Conservation (phyloP, 2,329 filamentous ascomycete species). For the Fulvia fulva region DNA sequence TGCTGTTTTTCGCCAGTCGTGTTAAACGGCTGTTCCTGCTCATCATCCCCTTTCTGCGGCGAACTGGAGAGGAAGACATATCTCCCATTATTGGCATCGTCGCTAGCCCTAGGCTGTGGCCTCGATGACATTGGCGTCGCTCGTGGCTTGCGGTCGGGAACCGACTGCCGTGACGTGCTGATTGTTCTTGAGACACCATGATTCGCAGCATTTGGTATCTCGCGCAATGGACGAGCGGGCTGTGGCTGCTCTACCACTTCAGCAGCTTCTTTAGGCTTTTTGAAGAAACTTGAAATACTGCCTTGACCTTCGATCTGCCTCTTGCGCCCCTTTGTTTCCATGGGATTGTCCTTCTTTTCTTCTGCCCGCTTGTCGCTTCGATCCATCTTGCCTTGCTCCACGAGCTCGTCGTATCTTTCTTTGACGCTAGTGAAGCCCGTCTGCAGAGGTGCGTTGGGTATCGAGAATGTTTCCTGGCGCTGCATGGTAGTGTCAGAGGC, state of each 20-base stretch:
- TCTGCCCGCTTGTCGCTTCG: slow-evolving; percentile 27
- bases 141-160: slow-evolving; percentile 24
- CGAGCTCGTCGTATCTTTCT: slow-evolving; percentile 37
- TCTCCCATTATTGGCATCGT: slow-evolving; percentile 30
- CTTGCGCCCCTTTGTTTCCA: slow-evolving; percentile 31
- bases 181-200: background rate
- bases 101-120: slow-evolving; percentile 19
- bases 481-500: slow-evolving; percentile 25
- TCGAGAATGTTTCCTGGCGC: slow-evolving; percentile 27
- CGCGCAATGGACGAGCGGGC: background rate
- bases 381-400: slow-evolving; percentile 32
- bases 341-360: slow-evolving; percentile 12
- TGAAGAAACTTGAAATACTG: slow-evolving; percentile 52
- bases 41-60: slow-evolving; percentile 30
- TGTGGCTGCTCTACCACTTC: background rate
- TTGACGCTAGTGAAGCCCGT: slow-evolving; percentile 37
- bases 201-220: background rate
- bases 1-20: background rate
- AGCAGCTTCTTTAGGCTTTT: slow-evolving; percentile 14
- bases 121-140: slow-evolving; percentile 34
- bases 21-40: slow-evolving; percentile 13
- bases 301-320: slow-evolving; percentile 47
- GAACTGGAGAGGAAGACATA: slow-evolving; percentile 50
- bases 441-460: slow-evolving; percentile 26
- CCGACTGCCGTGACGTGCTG: background rate